Base-by-base conservation (phyloP, 139 green algal species). In the Nannochloris sp. region DNA sequence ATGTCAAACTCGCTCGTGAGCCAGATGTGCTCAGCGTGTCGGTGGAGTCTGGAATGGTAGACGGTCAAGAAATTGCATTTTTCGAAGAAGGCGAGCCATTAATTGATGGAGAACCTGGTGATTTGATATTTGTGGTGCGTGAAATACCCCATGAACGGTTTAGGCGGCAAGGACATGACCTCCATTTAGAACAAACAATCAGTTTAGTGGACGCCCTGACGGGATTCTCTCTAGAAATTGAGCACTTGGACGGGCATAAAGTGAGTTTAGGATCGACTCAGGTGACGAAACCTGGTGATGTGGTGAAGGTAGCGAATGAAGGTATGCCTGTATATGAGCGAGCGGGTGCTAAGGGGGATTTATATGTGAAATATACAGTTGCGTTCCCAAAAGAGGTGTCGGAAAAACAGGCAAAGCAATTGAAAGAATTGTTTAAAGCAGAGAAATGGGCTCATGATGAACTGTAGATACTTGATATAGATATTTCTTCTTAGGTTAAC, bases 31-130 rank as follows among this genome's bases (percentile, higher is more conserved):
- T 99, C 35, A 85, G 59, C 0, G 85, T 99, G 9, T 79, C 90
- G n/a, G 83, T 99, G 37, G 91, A 98, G 69, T 82, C 89, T 12
- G 95, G 93, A 56, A 95, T 92, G 85, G 37, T 47, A 4, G 77
- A 96, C 15, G 83, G 85, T 4, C 75, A 93, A 59, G 85, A 92
- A 63, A 93, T 98, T 38, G 65, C 59, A 0, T 95, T 97, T 48
- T 97, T 96, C 71, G 93, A 97, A 71, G 87, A 97, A 59, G 92
- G 90, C 38, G 92, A 97, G 80, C 89, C 92, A 0, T 60, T 93
- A 23, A 75, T 95, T 3, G 93, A 97, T 68, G 94, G 95, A 2
- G 94, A 99, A 62, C 78, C 90, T 4, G 95, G 95, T 8, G 95
- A 98, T 76, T 78, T 99, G 33, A 85, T 77, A 30, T 65, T 88